Conservation (phyloP, 2,329 filamentous ascomycete genomes). For the Clonostachys chloroleuca region DNA sequence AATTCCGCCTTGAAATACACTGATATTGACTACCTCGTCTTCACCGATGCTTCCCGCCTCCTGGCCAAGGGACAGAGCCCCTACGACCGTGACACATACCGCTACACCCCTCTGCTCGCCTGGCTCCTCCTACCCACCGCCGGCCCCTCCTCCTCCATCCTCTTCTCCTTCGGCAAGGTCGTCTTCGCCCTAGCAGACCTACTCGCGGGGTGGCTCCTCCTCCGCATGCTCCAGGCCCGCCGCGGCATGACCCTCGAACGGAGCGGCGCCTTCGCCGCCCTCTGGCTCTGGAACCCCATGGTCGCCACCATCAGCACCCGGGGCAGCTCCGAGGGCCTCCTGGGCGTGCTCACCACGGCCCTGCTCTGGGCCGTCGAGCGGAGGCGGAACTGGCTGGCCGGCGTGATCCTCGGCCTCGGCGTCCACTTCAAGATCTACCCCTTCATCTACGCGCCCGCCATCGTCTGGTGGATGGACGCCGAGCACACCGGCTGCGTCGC, state of each 20-base stretch:
- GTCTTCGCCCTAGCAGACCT: conserved; percentile 83
- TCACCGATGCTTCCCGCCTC: conserved; percentile 89
- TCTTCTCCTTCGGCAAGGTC: conserved; percentile 83
- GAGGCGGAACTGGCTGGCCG: conserved; percentile 60
- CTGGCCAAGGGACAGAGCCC: conserved; percentile 65
- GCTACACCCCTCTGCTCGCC: conserved; percentile 90
- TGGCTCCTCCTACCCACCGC: conserved; percentile 85
- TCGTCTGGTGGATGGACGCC: conserved; percentile 75
- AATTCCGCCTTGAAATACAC: conserved; percentile 94
- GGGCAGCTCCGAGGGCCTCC: conserved; percentile 86
- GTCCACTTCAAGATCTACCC: conserved; percentile 99
- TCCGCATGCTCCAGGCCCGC: conserved; percentile 24
- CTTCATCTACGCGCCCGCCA: conserved; percentile 84
- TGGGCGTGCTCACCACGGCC: conserved; percentile 79
- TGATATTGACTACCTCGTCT: conserved; percentile 97
- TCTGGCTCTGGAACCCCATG: conserved; percentile 98
- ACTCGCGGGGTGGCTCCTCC: conserved; percentile 76
- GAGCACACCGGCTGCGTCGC: conserved; percentile 15
- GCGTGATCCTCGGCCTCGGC: conserved; percentile 70
- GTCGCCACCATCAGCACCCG: conserved; percentile 94
- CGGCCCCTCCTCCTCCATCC: conserved; percentile 30
- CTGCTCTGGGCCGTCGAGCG: conserved; percentile 78
- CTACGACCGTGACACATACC: conserved; percentile 89
- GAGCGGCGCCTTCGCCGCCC: conserved; percentile 73
- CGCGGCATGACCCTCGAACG: conserved; percentile 39